Base-by-base conservation (phyloP, 1,284 basidiomycete genomes). In the Tilletiopsis washingtonensis region DNA sequence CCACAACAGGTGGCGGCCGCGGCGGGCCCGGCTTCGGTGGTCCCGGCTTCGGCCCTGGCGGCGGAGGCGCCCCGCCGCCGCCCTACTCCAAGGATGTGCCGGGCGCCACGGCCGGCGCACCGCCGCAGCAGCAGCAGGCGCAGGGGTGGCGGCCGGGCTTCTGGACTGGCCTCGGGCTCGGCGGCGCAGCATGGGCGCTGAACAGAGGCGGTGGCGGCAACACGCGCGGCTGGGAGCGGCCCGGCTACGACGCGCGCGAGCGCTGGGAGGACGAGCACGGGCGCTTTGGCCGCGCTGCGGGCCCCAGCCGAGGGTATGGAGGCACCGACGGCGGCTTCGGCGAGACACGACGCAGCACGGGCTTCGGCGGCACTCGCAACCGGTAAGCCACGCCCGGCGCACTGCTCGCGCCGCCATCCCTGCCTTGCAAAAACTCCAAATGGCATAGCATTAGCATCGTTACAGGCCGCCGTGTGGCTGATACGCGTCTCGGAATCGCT, bases 21-120 rank as follows among this genome's bases (percentile, higher is more conserved):
- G 56, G 60, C 7, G 60, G 64, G 14, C 59, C 79, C 14, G 80
- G 79, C 73, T 80, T 81, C 1, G 77, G 81, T 3, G 76, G 77
- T 76, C 54, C 74, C 76, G 43, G 45, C 7, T 46, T 24, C 21
- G 37, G 37, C n/a, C 24, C 24, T 26, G 80, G 81, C 1, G 77
- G 81, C 1, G 76, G 78, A 75, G 56, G 75, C 76, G 53, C 55
- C 41, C 80, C 86, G 0, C 88, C 89, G 0, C 88, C 89, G 6
- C 88, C 88, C 0, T 91, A 91, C 68, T 77, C 80, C 6, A 81
- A 82, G 64, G 56, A 76, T 53, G 51, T 75, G 14, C 49, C 67
- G 6, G 17, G 15, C 3, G 7, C 40, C 3, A 15, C 27, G n/a
- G 15, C 36, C 21, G 14, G 29, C 21, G 11, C 25, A n/a, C n/a